Conservation (phyloP, 371 early-diverging fungal genomes). For the Syncephalastrum contaminatum region DNA sequence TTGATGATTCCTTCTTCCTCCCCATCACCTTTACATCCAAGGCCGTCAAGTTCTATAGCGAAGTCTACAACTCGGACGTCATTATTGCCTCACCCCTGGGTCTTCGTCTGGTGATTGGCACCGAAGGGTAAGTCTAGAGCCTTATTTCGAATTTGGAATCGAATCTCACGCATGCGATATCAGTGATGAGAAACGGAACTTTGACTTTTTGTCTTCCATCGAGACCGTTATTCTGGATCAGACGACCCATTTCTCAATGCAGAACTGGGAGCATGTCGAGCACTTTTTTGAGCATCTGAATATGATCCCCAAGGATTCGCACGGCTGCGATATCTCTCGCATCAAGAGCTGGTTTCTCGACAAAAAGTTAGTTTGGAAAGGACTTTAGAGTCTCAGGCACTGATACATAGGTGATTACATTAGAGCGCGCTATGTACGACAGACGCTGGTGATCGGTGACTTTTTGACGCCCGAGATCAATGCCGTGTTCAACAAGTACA, state of each 20-base stretch:
- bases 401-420: background rate
- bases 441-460: slow-evolving; percentile 80
- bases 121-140: slow-evolving; percentile 60
- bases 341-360: slow-evolving; percentile 87
- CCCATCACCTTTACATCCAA: slow-evolving; percentile 88
- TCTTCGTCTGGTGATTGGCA: slow-evolving; percentile 82
- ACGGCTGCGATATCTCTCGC: slow-evolving; percentile 94
- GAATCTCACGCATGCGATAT: too few relatives aligned
- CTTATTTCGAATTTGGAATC: too few relatives aligned
- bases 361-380: slow-evolving; percentile 46
- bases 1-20: slow-evolving; percentile 95
- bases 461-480: slow-evolving; percentile 89
- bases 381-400: background rate
- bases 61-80: slow-evolving; percentile 90
- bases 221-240: slow-evolving; percentile 89
- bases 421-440: slow-evolving; percentile 82
- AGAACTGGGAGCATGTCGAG: slow-evolving; percentile 96
- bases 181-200: slow-evolving; percentile 83
- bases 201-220: slow-evolving; percentile 92
- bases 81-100: slow-evolving; percentile 94
- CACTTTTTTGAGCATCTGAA: slow-evolving; percentile 85
- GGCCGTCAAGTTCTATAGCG: slow-evolving; percentile 81
- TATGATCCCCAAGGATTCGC: slow-evolving; percentile 79
- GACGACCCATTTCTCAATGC: slow-evolving; percentile 88
- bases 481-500: slow-evolving; percentile 73